Conservation (phyloP, 768 basidiomycete species). For the Tephrocybe sp. region DNA sequence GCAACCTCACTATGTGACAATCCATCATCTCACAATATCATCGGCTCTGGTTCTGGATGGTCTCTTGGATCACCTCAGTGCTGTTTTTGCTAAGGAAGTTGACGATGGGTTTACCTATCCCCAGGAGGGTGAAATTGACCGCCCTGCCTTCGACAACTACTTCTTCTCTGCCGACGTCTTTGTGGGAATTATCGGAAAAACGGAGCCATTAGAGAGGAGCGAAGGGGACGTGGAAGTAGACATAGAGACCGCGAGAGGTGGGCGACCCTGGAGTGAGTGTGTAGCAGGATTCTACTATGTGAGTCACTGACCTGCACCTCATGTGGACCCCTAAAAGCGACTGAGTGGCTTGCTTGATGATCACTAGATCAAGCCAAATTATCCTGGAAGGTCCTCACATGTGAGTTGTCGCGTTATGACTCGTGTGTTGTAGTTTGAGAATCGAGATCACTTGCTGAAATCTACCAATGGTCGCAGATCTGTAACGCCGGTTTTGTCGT, state of each 20-base stretch:
- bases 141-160: conserved; percentile 65
- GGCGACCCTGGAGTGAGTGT: conserved; percentile 64
- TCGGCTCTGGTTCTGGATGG: conserved; percentile 42
- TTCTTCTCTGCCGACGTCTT: conserved; percentile 80
- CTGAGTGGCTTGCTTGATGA: not conserved
- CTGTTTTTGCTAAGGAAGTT: conserved; percentile 70
- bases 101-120: conserved; percentile 83
- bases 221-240: conserved; percentile 23
- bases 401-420: conserved; percentile 46
- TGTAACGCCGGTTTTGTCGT: conserved; percentile 93
- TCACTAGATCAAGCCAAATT: conserved; percentile 77
- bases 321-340: conserved; percentile 5
- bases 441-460: no score
- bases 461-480: conserved; percentile 50
- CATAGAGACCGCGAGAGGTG: conserved; percentile 46
- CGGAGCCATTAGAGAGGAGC: conserved; percentile 22
- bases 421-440: not conserved
- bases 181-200: conserved; percentile 50
- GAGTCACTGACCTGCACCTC: conserved; percentile 23
- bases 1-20: conserved; percentile 33
- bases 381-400: conserved; percentile 88
- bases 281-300: conserved; percentile 83
- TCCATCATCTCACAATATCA: conserved; percentile 51
- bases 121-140: conserved; percentile 63
- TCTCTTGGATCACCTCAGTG: conserved; percentile 58